These are phyloP conservation scores for Penicillium sp. DNA, from an alignment of 2,329 filamentous ascomycete species.

Conservation along the genomic window DNA sequence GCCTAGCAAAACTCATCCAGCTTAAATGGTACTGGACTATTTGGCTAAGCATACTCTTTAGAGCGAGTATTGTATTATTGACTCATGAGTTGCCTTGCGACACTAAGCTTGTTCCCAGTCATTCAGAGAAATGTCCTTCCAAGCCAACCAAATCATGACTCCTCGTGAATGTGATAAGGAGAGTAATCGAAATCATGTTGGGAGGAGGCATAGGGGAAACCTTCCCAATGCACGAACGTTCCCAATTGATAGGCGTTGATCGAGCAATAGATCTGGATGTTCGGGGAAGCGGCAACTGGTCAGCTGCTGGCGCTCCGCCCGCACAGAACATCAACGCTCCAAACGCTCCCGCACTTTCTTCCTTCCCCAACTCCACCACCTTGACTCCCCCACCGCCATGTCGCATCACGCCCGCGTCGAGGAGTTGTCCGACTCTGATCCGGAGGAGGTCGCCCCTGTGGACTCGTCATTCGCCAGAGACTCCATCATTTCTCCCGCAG, in stretches of 20 bases:
- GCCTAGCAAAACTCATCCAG: not conserved
- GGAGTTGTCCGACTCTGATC: slow-evolving; percentile 89
- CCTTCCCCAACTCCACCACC: slow-evolving; percentile 14
- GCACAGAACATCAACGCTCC: slow-evolving; percentile 18
- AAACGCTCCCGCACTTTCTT: slow-evolving; percentile 24
- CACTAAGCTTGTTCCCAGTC: too few species aligned
- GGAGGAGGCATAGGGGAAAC: too few species aligned
- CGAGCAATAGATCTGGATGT: not conserved
- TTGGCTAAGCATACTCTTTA: too few species aligned
- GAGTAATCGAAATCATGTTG: too few species aligned
- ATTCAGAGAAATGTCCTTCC: not conserved
- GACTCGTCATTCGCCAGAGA: slow-evolving; percentile 54
- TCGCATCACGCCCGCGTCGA: slow-evolving; percentile 79
- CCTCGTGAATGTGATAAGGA: too few species aligned
- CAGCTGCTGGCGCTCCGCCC: slow-evolving; percentile 8
- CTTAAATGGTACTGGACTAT: too few species aligned
- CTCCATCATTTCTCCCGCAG: slow-evolving; percentile 40
- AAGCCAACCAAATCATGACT: not conserved
- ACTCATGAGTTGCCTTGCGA: too few species aligned
- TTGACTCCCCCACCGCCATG: slow-evolving; percentile 52
- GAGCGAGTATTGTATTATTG: too few species aligned
- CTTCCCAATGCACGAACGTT: too few species aligned
- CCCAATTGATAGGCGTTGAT: too few species aligned
- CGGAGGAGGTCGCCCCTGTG: slow-evolving; percentile 77
- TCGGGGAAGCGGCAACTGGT: not conserved